Evolutionary conservation across 352 stramenopile genomes (phyloP).

Genomic region (Saprolegnia diclina): DNA sequence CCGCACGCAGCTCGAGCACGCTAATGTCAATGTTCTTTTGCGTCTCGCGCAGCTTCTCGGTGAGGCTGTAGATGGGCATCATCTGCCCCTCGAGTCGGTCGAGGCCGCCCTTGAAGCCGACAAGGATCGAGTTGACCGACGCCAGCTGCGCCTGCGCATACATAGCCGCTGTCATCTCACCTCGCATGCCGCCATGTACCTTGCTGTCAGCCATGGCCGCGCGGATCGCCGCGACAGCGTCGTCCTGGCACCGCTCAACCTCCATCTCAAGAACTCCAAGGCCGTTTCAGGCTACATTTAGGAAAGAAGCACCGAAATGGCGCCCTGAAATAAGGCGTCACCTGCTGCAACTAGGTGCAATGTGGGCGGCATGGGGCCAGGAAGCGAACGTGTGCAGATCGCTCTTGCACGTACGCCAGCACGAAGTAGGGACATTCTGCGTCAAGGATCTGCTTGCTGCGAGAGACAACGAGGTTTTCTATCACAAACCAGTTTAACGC

Average conservation of each 20-base stretch:
- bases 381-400: too few relatives aligned
- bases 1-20: conserved; percentile 56
- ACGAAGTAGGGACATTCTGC: too few relatives aligned
- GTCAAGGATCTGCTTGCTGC: too few relatives aligned
- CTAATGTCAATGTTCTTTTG: conserved; percentile 82
- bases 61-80: conserved; percentile 81
- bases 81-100: conserved; percentile 53
- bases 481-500: too few relatives aligned
- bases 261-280: conserved; percentile 38
- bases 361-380: too few relatives aligned
- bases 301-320: too few relatives aligned
- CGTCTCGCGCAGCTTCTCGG: conserved; percentile 65
- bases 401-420: too few relatives aligned
- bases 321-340: too few relatives aligned
- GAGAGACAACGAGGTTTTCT: too few relatives aligned
- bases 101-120: conserved; percentile 38
- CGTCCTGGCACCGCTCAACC: conserved; percentile 42
- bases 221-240: conserved; percentile 53
- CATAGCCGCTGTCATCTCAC: background rate
- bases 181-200: conserved; percentile 28
- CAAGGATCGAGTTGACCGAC: conserved; percentile 54
- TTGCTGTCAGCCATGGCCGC: conserved; percentile 59
- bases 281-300: background rate
- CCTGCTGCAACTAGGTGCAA: too few relatives aligned
- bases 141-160: conserved; percentile 30